Base-by-base conservation (phyloP, 495 filamentous ascomycete genomes). In the Penicillium coprophilum region DNA sequence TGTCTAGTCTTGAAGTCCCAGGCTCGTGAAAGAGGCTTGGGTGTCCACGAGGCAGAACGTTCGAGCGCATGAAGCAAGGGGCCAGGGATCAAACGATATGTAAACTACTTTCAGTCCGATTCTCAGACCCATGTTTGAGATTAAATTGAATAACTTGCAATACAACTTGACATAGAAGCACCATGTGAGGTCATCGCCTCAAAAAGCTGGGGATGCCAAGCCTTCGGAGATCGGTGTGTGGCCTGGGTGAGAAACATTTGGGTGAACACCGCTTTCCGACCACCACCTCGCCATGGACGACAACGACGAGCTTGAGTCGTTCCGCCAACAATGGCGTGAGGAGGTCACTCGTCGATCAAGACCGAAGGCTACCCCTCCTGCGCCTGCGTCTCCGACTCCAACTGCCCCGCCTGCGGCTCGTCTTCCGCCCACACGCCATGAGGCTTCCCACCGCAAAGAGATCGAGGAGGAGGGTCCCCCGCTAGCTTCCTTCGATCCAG, bases 311-410 rank as follows among this genome's bases (percentile, higher is more conserved):
- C 81, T 96, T 60, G 86, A 92, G 64, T 81, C 75, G 31, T 96
- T 96, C 73, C 87, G 91, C 62, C 78, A 82, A 62, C 80, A 90
- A 77, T 96, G 91, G 91, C 82, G 83, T 46, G 86, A 89, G 62
- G 91, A 96, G 72, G 91, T 96, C 39, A 77, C 78, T 17, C 82
- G 78, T 54, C 80, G 81, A 68, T 71, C 72, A 15, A 75, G 69
- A 44, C 65, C 67, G 21, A 68, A 27, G 36, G 39, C 60, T 28
- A 39, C 54, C 11, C 55, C 54, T 34, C 30, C 62, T 19, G 48
- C 54, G 30, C 30, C 62, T 19, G 44, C 56, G 19, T 62, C 60
- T 47, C 70, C 62, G 51, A 58, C 62, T 38, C 28, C 66, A 21
- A 63, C 58, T 55, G 64, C 62, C 50, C 57, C 68, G 41, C 55